Evolutionary conservation across 106 monocot species (phyloP), one percentile per base, ranked within the genome.

Genomic region (Apostasia ramifera): DNA sequence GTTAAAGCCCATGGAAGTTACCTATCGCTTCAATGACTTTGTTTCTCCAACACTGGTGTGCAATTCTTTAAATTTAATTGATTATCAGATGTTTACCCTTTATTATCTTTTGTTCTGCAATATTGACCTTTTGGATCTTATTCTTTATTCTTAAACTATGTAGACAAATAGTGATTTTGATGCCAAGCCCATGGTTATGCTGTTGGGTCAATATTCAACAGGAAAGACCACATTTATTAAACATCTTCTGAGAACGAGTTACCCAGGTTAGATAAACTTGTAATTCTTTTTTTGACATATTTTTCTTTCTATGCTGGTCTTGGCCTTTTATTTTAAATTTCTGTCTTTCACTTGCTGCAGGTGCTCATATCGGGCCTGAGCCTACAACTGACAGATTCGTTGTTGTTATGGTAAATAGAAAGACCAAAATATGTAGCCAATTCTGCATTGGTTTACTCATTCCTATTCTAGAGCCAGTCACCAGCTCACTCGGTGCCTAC

Each of bases 121-220:
- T 42, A 53, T 11, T 68, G 40, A 54, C 40, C 13, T 40, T n/a
- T 42, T 41, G 51, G 53, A 55, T 68, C 47, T 68, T 54, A 39
- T 38, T 70, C 13, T 7, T 56, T 70, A 43, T 8, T 43, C 5
- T 53, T 38, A 68, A 52, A 69, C 77, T 26, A 26, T 76, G 71
- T 65, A 93, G 89, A 84, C 89, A 77, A 89, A 82, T 70, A 93
- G 86, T 67, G 89, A 93, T 68, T 93, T 93, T 78, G 93, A 93
- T 84, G 93, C 86, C 59, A 89, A 93, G 52, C 89, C 89, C 55
- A 89, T 89, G 89, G 93, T 89, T 60, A 89, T 93, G 89, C 79
- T 89, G 40, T 61, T 93, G 77, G 93, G 89, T 54, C 89, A 93
- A 78, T 93, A 93, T 71, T 93, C 93, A 47, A 89, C 89, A 26